Base-by-base conservation (phyloP, 768 basidiomycete genomes). In the Udeniomyces megalosporus region DNA sequence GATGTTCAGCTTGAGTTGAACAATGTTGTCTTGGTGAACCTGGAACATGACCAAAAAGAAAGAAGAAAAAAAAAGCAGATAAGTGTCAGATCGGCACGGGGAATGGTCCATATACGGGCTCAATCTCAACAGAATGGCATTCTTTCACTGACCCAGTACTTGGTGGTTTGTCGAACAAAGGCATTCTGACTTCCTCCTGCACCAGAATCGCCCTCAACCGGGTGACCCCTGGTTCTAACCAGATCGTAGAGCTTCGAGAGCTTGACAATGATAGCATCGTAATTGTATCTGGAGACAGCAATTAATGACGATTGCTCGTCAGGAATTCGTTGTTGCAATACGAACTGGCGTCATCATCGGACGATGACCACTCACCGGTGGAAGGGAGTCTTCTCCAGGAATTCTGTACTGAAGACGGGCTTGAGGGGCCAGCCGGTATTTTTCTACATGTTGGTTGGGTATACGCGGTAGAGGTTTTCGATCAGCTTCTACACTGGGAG, bases 121-220 rank as follows among this genome's bases (percentile, higher is more conserved):
- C 15, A 26, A 11, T 24, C 15, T 17, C 7, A 29, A 17, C 5
- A 29, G 3, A 10, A 28, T 32, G 22, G 24, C 8, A 38, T 12
- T 11, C 1, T 2, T 17, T 1, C 0, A 69, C 73, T 56, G 71
- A 88, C 93, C 95, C 95, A 99, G 70, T 99, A 99, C 72, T 99
- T 99, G 12, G 95, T 97, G 35, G 95, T 99, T 74, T 95, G 91
- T 45, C 95, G 76, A n/a, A 96, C 88, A 70, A 99, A 99, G 1
- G 93, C 95, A 67, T 87, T 95, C 76, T 99, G 95, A 67, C 75
- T 86, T 1, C 93, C 92, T 31, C 95, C 95, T 0, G 95, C 95
- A 68, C 84, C 84, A 1, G 91, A 82, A 70, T 99, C 95, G 26
- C 95, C 95, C 61, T 85, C 81, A 1, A 89, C 84, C 11, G 95